Base-by-base conservation (phyloP, 1,139 yeast species). In the Wickerhamomyces sp. region DNA sequence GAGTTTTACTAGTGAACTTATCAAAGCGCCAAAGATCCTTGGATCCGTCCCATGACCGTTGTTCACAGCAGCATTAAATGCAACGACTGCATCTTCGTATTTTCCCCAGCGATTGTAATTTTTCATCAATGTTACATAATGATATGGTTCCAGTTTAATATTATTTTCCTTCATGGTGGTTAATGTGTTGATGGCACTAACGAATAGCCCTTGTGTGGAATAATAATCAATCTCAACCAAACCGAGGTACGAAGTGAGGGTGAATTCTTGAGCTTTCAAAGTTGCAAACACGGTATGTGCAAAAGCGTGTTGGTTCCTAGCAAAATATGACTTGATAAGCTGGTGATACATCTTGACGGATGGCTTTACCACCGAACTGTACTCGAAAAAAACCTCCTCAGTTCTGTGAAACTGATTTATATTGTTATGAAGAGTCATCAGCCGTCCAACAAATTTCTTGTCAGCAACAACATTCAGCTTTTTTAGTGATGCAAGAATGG, bases 51-150 rank as follows among this genome's bases (percentile, higher is more conserved):
- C 55, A 6, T 71, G 54, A 9, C 67, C 61, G 9, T 57, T 54
- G 5, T 61, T 60, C 3, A 68, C 69, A 73, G 77, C 70, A 40
- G 66, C 63, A 38, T 70, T 63, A 55, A 75, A 78, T 2, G 73
- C 45, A 6, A 46, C 41, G 8, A 64, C 40, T 0, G 64, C 52
- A 6, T 59, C 63, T 2, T 55, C 59, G 60, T 30, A 60, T 46
- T 34, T 60, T 56, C 41, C 53, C 41, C 27, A 40, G 3, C 23
- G 33, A 37, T 56, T 56, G 38, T 49, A 55, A 2, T 45, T 51
- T 7, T 41, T 38, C 52, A 56, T 50, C 39, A 56, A 37, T 0
- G 37, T 41, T 54, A 36, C 44, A 49, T 45, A 54, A 43, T 48
- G 50, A 41, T 32, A 41, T 43, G 43, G 32, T 38, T 42, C 44